Evolutionary conservation across 257 asterid species (phyloP).

Genomic region (Euphrasia confusa): DNA sequence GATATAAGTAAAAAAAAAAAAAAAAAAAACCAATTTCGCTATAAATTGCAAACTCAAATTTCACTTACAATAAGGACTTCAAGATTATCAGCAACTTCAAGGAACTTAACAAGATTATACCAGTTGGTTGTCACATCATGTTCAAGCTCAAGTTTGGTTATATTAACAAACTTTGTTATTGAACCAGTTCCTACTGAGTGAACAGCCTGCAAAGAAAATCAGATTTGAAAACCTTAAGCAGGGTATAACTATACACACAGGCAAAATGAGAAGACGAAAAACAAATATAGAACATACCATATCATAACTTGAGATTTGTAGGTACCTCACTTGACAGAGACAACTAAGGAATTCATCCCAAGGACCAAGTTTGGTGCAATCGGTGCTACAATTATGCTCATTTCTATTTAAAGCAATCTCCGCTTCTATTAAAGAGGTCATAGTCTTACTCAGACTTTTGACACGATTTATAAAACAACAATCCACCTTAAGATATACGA

Average conservation of each 20-base stretch:
- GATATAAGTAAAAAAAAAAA: too few species aligned
- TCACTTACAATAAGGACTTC: too few species aligned
- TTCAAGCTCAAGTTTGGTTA: constrained; percentile 5
- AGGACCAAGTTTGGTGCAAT: not conserved
- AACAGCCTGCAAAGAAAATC: not conserved
- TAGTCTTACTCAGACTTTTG: not conserved
- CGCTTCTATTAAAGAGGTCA: not conserved
- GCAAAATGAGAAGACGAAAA: not conserved
- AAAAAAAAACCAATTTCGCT: too few species aligned
- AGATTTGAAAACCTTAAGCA: not conserved
- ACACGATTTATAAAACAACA: not conserved
- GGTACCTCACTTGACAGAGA: not conserved
- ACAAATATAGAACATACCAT: not conserved
- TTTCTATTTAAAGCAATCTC: not conserved
- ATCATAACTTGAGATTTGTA: not conserved
- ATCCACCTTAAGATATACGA: not conserved
- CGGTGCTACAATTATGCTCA: not conserved
- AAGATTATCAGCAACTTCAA: too few species aligned
- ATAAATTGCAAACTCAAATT: too few species aligned
- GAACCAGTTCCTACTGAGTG: not conserved
- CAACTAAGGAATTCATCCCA: not conserved
- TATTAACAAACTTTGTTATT: not conserved
- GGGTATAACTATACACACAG: not conserved
- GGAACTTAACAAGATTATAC: too few species aligned
- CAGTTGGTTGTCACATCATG: too few species aligned